These are phyloP conservation scores for Proliferodiscus dingleyae DNA, from an alignment of 2,329 filamentous ascomycete species.

Conservation along the genomic window DNA sequence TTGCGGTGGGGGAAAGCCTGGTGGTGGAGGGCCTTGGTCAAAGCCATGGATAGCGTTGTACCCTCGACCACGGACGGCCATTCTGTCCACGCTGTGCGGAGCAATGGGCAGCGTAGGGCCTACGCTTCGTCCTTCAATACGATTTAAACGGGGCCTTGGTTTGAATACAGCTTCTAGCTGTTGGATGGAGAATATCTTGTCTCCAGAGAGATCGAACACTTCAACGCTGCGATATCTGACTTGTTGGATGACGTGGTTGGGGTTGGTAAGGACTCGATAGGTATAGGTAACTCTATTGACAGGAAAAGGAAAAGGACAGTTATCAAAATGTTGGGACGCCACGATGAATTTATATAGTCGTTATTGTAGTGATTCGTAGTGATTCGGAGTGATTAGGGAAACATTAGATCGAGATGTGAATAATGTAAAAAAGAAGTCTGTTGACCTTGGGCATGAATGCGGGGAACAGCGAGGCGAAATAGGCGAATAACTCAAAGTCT, in stretches of 20 bases:
- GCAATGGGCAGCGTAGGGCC: conserved; percentile 21
- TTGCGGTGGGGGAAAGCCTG: conserved; percentile 7
- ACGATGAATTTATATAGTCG: too few species aligned
- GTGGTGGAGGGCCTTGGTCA: conserved; percentile 24
- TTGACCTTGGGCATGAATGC: too few species aligned
- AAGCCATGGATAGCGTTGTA: conserved; percentile 26
- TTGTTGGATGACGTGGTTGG: conserved; percentile 9
- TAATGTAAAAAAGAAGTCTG: too few species aligned
- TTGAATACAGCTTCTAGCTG: conserved; percentile 11
- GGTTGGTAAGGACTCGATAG: conserved; percentile 13
- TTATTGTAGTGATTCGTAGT: too few species aligned
- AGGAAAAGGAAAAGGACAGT: conserved; percentile 6
- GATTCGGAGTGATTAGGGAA: too few species aligned
- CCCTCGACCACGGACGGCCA: conserved; percentile 18
- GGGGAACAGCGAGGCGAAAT: too few species aligned
- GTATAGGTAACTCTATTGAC: conserved; percentile 16
- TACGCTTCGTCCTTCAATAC: conserved; percentile 17
- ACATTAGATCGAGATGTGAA: too few species aligned
- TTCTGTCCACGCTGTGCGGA: too few species aligned
- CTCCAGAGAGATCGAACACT: conserved; percentile 12
- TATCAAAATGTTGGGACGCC: too few species aligned
- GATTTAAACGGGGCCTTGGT: conserved; percentile 16
- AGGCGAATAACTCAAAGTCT: too few species aligned
- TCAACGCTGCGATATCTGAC: conserved; percentile 15
- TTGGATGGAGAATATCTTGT: conserved; percentile 14